A percentile compares a stretch with the other conserved stretches of the same genome.
Evolutionary conservation across 192 early-diverging fungal genomes (phyloP).

Genomic region (Coemansia reversa): DNA sequence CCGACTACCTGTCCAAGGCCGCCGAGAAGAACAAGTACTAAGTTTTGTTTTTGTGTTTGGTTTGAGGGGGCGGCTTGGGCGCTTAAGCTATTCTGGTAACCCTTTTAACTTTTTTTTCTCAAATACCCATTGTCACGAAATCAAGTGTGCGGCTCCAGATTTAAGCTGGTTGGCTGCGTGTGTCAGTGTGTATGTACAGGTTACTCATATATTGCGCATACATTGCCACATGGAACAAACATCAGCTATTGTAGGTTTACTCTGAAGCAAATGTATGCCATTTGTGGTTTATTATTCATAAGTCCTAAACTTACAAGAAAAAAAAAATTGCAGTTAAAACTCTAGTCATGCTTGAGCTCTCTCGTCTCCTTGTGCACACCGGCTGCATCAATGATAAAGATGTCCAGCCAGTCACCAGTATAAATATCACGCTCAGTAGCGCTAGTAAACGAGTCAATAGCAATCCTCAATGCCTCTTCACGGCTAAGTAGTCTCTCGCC

Average conservation of each 20-base stretch:
- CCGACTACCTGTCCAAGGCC: constrained; percentile 71
- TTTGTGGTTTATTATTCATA: too few relatives aligned
- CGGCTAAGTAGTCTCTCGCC: constrained; percentile 7
- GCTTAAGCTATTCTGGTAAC: too few relatives aligned
- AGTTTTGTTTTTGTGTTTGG: constrained; percentile 1
- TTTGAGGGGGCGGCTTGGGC: too few relatives aligned
- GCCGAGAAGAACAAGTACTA: constrained; percentile 54
- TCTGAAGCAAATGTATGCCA: too few relatives aligned
- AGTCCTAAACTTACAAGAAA: too few relatives aligned
- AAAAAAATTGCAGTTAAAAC: constrained; percentile 1
- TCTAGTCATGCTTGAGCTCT: constrained; percentile 90
- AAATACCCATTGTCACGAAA: neutral
- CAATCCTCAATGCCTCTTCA: constrained; percentile 66
- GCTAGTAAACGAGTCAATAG: constrained; percentile 93
- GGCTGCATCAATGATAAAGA: constrained; percentile 79
- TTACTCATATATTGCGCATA: too few relatives aligned
- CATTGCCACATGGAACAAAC: too few relatives aligned
- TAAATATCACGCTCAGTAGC: constrained; percentile 98
- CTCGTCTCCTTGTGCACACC: constrained; percentile 73
- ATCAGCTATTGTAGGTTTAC: too few relatives aligned
- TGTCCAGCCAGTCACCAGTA: constrained; percentile 94
- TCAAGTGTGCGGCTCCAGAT: too few relatives aligned
- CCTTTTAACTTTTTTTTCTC: too few relatives aligned
- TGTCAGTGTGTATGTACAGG: too few relatives aligned
- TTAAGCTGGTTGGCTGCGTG: too few relatives aligned